Conservation (phyloP, 2,329 filamentous ascomycete genomes). For the Neocatenulostroma microsporum region DNA sequence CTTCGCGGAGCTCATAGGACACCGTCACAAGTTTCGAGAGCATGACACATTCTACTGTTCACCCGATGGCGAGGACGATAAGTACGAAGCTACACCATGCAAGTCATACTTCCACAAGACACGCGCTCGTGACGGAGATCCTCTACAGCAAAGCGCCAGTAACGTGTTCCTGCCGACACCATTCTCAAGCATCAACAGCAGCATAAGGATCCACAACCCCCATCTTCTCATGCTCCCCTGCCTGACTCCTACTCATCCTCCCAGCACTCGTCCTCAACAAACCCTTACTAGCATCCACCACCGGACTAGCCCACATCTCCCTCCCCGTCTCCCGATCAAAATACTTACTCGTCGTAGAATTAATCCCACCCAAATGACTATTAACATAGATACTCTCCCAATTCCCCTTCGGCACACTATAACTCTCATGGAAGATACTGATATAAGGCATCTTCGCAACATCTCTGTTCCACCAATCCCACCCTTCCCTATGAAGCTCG, state of each 20-base stretch:
- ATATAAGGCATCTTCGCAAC: slow-evolving; percentile 34
- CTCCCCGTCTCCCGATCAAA: slow-evolving; percentile 16
- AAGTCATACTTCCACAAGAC: no score
- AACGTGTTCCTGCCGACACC: no score
- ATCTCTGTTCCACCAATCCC: slow-evolving; percentile 44
- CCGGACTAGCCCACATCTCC: slow-evolving; percentile 23
- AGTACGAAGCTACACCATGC: no score
- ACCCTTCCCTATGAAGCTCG: slow-evolving; percentile 40
- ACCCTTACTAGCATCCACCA: slow-evolving; percentile 30
- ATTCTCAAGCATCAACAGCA: no score
- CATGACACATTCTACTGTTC: no score
- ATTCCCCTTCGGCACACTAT: slow-evolving; percentile 6
- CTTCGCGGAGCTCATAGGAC: no score
- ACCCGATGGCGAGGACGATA: no score
- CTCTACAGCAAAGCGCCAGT: no score
- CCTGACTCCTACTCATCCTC: slow-evolving; percentile 25
- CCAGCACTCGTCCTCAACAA: slow-evolving; percentile 28
- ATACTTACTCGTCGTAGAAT: slow-evolving; percentile 18
- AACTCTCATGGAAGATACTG: slow-evolving; percentile 48
- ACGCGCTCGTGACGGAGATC: no score
- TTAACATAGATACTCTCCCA: slow-evolving; percentile 45
- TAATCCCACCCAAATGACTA: slow-evolving; percentile 29
- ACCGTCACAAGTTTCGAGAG: no score
- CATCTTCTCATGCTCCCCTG: slow-evolving; percentile 22
- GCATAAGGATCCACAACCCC: slow-evolving; percentile 6